Evolutionary conservation across 1,284 basidiomycete genomes (phyloP), one percentile per base, ranked within the genome.

Genomic region (Tilletia caries): DNA sequence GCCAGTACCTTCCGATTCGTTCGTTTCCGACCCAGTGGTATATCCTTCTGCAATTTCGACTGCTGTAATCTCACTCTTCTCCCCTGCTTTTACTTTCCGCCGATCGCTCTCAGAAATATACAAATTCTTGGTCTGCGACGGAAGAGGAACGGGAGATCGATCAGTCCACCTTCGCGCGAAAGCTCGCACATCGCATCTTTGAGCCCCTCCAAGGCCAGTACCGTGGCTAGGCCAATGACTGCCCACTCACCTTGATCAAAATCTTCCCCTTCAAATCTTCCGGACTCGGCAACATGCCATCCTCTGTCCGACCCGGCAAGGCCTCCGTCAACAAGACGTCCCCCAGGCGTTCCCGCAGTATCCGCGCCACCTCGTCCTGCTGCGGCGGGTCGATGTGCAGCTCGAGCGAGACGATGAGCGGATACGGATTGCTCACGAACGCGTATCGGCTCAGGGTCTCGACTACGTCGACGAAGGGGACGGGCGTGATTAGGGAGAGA

Each of bases 371-470:
- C 80, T 87, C 86, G 64, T 91, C 91, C 83, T 98, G 95, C 83
- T 96, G 93, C 25, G 87, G 83, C 2, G 93, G 77, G 0, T 88
- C 87, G 82, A 93, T 96, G 79, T 97, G 95, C 0, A 97, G 88
- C 85, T 99, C 95, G 23, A 94, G 91, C 12, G 93, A 96, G 73
- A 99, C 90, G 81, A 98, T 91, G 76, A 99, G 86, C 0, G 95
- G 95, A 82, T 95, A 98, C 0, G 93, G 92, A 1, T 93, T 96
- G 0, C 92, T 88, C 44, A 92, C 89, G 80, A 98, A 98, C 0
- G 92, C 95, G 80, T 98, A 98, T 82, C 92, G 92, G 32, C 88
- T 87, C 79, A 98, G 92, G 0, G 94, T 93, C 44, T 88, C 86
- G 81, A 94, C 92, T 65, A 95, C 90, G 73, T 93, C 92, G 29